Percentiles rank a stretch among this genome's conserved stretches.
phyloP scores from a whole-genome alignment of 352 stramenopile genomes.

The Peronospora destructor region DNA sequence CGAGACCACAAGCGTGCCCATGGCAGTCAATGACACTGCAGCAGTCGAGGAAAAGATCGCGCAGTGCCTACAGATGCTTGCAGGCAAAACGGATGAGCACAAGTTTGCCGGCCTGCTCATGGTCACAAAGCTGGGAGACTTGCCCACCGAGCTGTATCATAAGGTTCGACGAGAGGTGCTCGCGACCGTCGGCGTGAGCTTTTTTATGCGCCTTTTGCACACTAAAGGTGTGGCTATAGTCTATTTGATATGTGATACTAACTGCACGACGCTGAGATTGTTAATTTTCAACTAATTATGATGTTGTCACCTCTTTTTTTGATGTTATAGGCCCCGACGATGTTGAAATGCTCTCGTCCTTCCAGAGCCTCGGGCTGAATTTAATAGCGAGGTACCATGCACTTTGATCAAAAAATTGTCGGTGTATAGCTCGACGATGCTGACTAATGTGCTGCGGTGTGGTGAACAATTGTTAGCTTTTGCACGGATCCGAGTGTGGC shows the following conservation, averaged over 20 bases:
- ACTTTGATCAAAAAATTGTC: not conserved
- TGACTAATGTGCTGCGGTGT: slow-evolving; percentile 2
- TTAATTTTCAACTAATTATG: not conserved
- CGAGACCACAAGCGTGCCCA: slow-evolving; percentile 5
- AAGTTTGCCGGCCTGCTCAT: slow-evolving; percentile 85
- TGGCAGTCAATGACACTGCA: not conserved
- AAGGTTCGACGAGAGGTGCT: slow-evolving; percentile 55
- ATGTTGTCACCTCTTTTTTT: not conserved
- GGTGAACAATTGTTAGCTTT: slow-evolving; percentile 38
- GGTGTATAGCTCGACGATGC: not conserved
- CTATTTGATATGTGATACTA: not conserved
- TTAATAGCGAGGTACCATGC: slow-evolving; percentile 63
- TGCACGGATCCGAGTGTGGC: slow-evolving; percentile 47
- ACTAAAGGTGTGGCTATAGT: slow-evolving; percentile 42
- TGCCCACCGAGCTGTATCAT: slow-evolving; percentile 39
- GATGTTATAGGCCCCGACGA: slow-evolving; percentile 35
- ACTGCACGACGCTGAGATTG: not conserved
- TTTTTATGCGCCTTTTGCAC: slow-evolving; percentile 75
- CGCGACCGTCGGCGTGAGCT: slow-evolving; percentile 49
- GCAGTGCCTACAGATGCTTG: slow-evolving; percentile 68
- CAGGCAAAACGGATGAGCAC: slow-evolving; percentile 72
- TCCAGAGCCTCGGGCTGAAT: slow-evolving; percentile 69
- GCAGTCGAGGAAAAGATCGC: slow-evolving; percentile 24
- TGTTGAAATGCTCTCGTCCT: slow-evolving; percentile 51
- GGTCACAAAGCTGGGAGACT: slow-evolving; percentile 67